Evolutionary conservation across 1,284 basidiomycete species (phyloP).

Genomic region (Apiotrichum veenhuisii): DNA sequence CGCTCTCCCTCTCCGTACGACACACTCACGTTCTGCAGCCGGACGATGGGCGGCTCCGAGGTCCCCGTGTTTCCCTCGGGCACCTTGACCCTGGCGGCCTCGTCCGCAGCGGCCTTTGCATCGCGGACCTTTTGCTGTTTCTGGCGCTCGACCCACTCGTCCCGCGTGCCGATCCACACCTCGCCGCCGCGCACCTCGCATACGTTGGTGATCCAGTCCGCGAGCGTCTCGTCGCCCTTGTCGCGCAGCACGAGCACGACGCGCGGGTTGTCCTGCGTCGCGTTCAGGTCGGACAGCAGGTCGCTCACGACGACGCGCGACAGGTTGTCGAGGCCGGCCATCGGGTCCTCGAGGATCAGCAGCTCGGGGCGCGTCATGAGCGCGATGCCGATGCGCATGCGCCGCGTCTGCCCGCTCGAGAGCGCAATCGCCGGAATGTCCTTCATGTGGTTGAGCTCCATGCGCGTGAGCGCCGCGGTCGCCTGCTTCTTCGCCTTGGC

Average conservation of each 20-base stretch:
- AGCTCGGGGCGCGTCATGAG: conserved; percentile 67
- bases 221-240: conserved; percentile 66
- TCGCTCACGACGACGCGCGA: conserved; percentile 41
- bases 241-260: conserved; percentile 75
- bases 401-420: conserved; percentile 86
- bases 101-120: background rate
- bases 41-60: conserved; percentile 54
- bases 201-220: conserved; percentile 76
- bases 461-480: conserved; percentile 51
- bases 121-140: background rate
- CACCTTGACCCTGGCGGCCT: background rate
- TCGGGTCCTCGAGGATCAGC: conserved; percentile 77
- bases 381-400: conserved; percentile 77
- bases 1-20: conserved; percentile 62
- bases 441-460: conserved; percentile 63
- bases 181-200: conserved; percentile 55
- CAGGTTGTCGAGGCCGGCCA: conserved; percentile 45
- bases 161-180: conserved; percentile 54
- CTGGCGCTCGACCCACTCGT: conserved; percentile 38
- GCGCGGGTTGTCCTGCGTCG: conserved; percentile 36
- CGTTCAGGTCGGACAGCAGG: conserved; percentile 44
- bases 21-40: conserved; percentile 66
- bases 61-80: background rate
- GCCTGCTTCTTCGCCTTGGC: conserved; percentile 38
- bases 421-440: conserved; percentile 76